These are phyloP conservation scores for Apostasia ramifera DNA, from an alignment of 106 monocot genomes.

Conservation along the genomic window DNA sequence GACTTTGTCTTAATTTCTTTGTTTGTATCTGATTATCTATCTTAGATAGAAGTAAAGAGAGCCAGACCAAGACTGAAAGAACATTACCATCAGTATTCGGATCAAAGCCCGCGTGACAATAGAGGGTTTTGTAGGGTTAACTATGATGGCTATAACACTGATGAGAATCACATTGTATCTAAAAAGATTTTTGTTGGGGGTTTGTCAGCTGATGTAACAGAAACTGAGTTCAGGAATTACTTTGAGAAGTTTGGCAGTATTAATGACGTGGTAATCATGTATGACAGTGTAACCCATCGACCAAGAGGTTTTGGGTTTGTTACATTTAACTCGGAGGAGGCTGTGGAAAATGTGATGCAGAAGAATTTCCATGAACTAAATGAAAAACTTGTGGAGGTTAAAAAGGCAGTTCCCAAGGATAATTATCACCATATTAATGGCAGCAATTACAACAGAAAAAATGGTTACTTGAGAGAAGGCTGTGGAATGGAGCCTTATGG, in stretches of 20 bases:
- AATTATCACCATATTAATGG: slow-evolving; percentile 5
- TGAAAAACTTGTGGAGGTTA: slow-evolving; percentile 72
- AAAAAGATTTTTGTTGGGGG: slow-evolving; percentile 91
- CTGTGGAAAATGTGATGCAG: slow-evolving; percentile 45
- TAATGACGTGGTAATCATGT: slow-evolving; percentile 62
- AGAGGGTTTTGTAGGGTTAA: slow-evolving; percentile 8
- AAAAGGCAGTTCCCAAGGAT: slow-evolving; percentile 69
- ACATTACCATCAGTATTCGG: slow-evolving; percentile 13
- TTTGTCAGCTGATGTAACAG: slow-evolving; percentile 34
- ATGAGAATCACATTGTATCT: slow-evolving; percentile 8
- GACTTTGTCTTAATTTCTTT: not conserved
- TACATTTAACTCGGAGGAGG: slow-evolving; percentile 61
- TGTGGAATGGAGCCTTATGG: slow-evolving; percentile 14
- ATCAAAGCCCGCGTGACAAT: slow-evolving; percentile 10
- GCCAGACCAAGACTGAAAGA: slow-evolving; percentile 35
- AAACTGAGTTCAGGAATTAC: slow-evolving; percentile 43
- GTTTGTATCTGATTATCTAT: not conserved
- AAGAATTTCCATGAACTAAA: slow-evolving; percentile 57
- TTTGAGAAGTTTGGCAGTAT: slow-evolving; percentile 64
- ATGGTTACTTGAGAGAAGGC: slow-evolving; percentile 4
- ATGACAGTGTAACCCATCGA: slow-evolving; percentile 38
- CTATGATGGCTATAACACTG: slow-evolving; percentile 5
- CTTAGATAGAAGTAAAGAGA: slow-evolving; percentile 57
- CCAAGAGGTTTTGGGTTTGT: slow-evolving; percentile 90
- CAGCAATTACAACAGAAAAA: slow-evolving; percentile 7